A percentile compares a stretch with the other conserved stretches of the same genome.
These are phyloP conservation scores for Cercospora zeae-maydis DNA, from an alignment of 2,329 filamentous ascomycete genomes.

Conservation along the genomic window DNA sequence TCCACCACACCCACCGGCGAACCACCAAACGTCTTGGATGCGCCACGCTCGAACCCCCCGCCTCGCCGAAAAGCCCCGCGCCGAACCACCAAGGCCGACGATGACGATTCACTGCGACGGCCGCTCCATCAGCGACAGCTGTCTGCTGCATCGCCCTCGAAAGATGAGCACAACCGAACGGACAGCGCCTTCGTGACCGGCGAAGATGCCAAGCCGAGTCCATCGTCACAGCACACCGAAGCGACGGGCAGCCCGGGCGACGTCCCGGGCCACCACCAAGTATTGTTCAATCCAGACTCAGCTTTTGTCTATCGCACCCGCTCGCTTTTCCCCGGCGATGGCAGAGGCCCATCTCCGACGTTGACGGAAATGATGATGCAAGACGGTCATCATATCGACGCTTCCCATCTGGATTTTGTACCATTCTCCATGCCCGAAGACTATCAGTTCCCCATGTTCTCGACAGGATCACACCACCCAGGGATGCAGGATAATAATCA, in stretches of 20 bases:
- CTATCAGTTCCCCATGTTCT: slow-evolving; percentile 25
- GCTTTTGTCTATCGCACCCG: slow-evolving; percentile 22
- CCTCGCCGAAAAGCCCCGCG: slow-evolving; percentile 6
- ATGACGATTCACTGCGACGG: not conserved
- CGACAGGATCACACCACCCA: slow-evolving; percentile 22
- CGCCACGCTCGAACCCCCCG: not conserved
- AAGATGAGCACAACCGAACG: not conserved
- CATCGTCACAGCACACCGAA: slow-evolving; percentile 4
- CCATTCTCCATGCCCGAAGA: slow-evolving; percentile 31
- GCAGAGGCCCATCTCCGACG: slow-evolving; percentile 28
- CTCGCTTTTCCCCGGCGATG: slow-evolving; percentile 17
- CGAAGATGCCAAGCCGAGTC: slow-evolving; percentile 4
- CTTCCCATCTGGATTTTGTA: slow-evolving; percentile 25
- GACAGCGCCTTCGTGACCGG: slow-evolving; percentile 7
- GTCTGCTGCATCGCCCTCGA: not conserved
- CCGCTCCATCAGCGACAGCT: not conserved
- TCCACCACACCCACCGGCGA: slow-evolving; percentile 4
- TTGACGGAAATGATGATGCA: slow-evolving; percentile 32
- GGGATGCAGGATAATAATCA: slow-evolving; percentile 16
- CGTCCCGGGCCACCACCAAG: not conserved
- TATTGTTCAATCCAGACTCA: slow-evolving; percentile 19
- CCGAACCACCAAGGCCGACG: not conserved
- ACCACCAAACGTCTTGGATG: slow-evolving; percentile 2
- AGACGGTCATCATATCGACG: slow-evolving; percentile 21
- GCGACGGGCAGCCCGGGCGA: not conserved